A percentile compares a stretch with the other conserved stretches of the same genome.
These are phyloP conservation scores for Leucoagaricus sp. DNA, from an alignment of 1,284 basidiomycete species.

Conservation along the genomic window DNA sequence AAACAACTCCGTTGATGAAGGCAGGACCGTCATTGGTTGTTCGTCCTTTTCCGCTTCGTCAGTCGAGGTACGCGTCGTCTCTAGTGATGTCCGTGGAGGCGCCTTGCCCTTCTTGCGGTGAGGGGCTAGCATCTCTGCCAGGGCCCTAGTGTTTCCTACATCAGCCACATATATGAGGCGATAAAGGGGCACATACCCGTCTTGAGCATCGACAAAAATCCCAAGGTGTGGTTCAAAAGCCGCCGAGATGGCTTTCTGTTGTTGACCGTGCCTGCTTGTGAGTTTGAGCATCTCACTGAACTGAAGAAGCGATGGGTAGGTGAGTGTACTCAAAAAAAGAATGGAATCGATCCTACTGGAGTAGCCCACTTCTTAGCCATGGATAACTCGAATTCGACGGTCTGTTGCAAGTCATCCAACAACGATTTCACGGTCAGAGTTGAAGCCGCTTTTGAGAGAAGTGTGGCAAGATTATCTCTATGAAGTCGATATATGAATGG, in stretches of 20 bases:
- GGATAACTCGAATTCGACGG: constrained; percentile 82
- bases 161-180: not conserved
- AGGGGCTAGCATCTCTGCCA: constrained; percentile 80
- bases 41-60: constrained; percentile 48
- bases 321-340: not conserved
- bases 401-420: constrained; percentile 83
- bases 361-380: constrained; percentile 80
- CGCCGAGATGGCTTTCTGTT: constrained; percentile 72
- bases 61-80: constrained; percentile 44
- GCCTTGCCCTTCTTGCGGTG: constrained; percentile 61
- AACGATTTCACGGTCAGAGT: constrained; percentile 76
- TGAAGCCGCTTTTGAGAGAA: constrained; percentile 71
- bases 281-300: constrained; percentile 63
- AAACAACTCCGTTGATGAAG: constrained; percentile 95
- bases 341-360: constrained; percentile 50
- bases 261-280: constrained; percentile 47
- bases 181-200: constrained; percentile 60
- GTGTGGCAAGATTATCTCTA: constrained; percentile 70
- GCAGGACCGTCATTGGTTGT: constrained; percentile 72
- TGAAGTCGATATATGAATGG: not conserved
- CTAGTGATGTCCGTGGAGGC: constrained; percentile 66
- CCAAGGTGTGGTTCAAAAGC: constrained; percentile 92
- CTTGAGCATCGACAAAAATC: constrained; percentile 95
- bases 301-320: constrained; percentile 32
- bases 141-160: constrained; percentile 47